phyloP scores from a whole-genome alignment of 306 rosid species.

The Crataegus laevigata region DNA sequence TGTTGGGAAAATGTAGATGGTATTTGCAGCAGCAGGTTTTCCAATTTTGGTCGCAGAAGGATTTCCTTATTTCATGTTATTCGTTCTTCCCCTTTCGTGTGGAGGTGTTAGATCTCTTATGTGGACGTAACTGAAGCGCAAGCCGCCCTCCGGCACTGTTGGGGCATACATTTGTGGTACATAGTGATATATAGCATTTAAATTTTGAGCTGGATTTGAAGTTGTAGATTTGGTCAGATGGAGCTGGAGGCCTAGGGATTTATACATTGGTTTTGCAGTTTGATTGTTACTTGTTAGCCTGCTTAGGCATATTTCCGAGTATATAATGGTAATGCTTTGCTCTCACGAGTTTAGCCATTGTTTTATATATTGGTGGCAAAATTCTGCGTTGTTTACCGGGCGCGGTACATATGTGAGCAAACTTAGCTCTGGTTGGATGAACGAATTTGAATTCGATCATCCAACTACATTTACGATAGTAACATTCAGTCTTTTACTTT shows the following conservation, averaged over 20 bases:
- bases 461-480: too few relatives aligned
- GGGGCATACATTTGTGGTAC: neutral
- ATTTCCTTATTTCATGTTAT: constrained; percentile 10
- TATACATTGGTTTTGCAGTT: constrained; percentile 2
- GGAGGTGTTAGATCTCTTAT: constrained; percentile 14
- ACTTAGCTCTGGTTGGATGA: neutral
- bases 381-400: neutral
- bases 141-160: neutral
- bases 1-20: constrained; percentile 1
- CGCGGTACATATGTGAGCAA: neutral
- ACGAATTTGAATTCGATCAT: too few relatives aligned
- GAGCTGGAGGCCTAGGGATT: neutral
- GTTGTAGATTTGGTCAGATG: neutral
- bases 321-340: neutral
- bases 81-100: constrained; percentile 5
- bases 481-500: too few relatives aligned
- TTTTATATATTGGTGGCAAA: neutral
- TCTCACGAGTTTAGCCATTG: neutral
- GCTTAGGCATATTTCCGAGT: neutral
- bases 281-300: neutral
- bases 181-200: neutral
- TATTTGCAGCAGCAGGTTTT: constrained; percentile 8
- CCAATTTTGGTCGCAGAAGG: constrained; percentile 18
- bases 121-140: neutral
- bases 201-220: neutral